Conservation (phyloP, 2,329 filamentous ascomycete genomes). For the Geosmithia flava region DNA sequence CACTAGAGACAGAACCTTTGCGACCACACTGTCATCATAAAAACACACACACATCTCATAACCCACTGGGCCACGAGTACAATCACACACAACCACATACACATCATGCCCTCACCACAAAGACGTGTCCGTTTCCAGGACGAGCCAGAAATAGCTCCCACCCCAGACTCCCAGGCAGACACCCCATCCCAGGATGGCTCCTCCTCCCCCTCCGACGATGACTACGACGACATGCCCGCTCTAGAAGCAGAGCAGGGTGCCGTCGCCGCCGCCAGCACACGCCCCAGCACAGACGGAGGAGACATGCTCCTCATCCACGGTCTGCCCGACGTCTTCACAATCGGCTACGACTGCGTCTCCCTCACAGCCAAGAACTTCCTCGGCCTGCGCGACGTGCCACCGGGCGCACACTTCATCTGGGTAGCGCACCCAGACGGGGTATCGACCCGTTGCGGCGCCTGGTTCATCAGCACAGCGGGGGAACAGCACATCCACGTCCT, state of each 20-base stretch:
- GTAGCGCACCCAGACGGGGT: slow-evolving; percentile 33
- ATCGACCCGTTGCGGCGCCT: slow-evolving; percentile 43
- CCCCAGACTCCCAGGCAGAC: too few relatives aligned
- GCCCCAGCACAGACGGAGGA: slow-evolving; percentile 19
- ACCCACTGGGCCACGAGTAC: too few relatives aligned
- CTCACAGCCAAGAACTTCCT: slow-evolving; percentile 34
- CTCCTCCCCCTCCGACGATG: neutral
- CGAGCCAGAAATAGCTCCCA: neutral
- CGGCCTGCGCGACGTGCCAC: slow-evolving; percentile 41
- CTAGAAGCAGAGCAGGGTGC: slow-evolving; percentile 8
- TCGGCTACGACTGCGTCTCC: slow-evolving; percentile 40
- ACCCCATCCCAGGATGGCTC: neutral
- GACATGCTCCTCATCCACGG: slow-evolving; percentile 41
- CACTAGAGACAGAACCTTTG: too few relatives aligned
- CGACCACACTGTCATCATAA: too few relatives aligned
- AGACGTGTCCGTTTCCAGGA: neutral
- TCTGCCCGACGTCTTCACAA: slow-evolving; percentile 34
- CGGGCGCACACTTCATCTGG: slow-evolving; percentile 49
- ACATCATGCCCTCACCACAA: too few relatives aligned
- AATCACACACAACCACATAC: too few relatives aligned
- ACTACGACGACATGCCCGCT: slow-evolving; percentile 16
- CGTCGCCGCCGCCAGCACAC: neutral
- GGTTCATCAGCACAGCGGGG: slow-evolving; percentile 30
- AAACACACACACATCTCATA: too few relatives aligned
- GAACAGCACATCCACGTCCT: slow-evolving; percentile 25